phyloP scores from a whole-genome alignment of 2,329 filamentous ascomycete genomes.

The Diaporthe capsici region DNA sequence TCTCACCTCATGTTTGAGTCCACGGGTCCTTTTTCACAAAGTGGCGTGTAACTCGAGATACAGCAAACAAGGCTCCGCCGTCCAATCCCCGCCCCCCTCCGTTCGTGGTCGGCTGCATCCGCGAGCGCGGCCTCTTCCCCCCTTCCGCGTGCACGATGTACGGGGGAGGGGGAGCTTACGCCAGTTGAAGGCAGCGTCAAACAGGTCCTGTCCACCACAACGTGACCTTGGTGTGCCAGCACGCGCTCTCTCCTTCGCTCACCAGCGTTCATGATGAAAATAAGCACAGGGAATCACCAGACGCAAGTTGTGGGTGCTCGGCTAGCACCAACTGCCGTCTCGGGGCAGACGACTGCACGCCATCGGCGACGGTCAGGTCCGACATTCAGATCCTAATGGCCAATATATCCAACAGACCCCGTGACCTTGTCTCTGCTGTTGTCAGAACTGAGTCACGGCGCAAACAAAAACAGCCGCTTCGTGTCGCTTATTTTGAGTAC shows the following conservation, averaged over 20 bases:
- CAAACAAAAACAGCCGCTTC: slow-evolving; percentile 8
- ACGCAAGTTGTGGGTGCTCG: not conserved
- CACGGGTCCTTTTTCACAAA: slow-evolving; percentile 3
- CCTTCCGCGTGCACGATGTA: not conserved
- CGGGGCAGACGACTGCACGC: not conserved
- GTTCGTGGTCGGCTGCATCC: slow-evolving; percentile 25
- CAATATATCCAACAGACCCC: not conserved
- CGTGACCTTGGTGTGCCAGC: not conserved
- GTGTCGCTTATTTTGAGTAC: slow-evolving; percentile 10
- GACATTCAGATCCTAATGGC: not conserved
- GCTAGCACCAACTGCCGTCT: not conserved
- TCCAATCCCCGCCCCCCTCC: slow-evolving; percentile 20
- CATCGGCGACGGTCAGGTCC: slow-evolving; percentile 11
- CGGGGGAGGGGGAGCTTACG: not conserved
- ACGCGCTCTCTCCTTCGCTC: not conserved
- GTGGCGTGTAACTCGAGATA: slow-evolving; percentile 16
- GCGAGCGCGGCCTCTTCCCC: slow-evolving; percentile 9
- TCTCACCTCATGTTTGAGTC: slow-evolving; percentile 17
- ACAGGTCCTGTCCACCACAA: not conserved
- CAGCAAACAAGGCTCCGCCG: slow-evolving; percentile 11
- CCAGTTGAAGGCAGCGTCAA: not conserved
- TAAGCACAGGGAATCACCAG: not conserved
- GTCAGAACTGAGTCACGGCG: slow-evolving; percentile 11
- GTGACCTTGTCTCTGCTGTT: slow-evolving; percentile 24
- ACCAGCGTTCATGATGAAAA: not conserved